phyloP scores from a whole-genome alignment of 352 stramenopile genomes.

The Bremia lactucae region DNA sequence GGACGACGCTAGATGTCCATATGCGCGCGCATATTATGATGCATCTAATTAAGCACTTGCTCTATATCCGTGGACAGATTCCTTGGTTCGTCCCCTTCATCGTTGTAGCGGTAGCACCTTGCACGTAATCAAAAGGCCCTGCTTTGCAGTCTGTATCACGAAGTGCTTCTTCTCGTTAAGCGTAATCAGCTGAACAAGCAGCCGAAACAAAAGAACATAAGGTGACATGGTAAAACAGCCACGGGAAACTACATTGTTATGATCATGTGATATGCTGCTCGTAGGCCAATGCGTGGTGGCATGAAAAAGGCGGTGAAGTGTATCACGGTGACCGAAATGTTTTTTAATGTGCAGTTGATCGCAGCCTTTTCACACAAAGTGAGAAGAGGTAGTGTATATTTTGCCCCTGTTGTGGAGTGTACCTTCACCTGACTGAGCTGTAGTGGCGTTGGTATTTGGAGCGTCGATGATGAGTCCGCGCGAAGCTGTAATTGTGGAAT shows the following conservation, averaged over 20 bases:
- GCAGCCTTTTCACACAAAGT: constrained; percentile 30
- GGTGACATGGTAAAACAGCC: not conserved
- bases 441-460: constrained; percentile 53
- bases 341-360: constrained; percentile 21
- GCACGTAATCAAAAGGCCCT: too few relatives aligned
- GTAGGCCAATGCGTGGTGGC: constrained; percentile 16
- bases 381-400: constrained; percentile 12
- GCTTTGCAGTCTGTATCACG: constrained; percentile 41
- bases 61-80: constrained; percentile 59
- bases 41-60: constrained; percentile 38
- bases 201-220: not conserved
- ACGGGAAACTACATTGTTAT: not conserved
- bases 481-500: constrained; percentile 44
- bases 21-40: constrained; percentile 27
- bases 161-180: constrained; percentile 25
- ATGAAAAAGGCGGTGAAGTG: constrained; percentile 47
- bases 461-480: constrained; percentile 40
- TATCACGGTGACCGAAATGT: constrained; percentile 20
- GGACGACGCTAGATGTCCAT: constrained; percentile 31
- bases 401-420: not conserved
- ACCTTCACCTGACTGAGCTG: constrained; percentile 2
- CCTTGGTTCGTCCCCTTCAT: too few relatives aligned
- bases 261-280: constrained; percentile 4
- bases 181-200: constrained; percentile 9
- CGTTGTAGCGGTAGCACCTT: too few relatives aligned